Evolutionary conservation across 2,329 filamentous ascomycete species (phyloP).

Genomic region (Huntiella abstrusa): DNA sequence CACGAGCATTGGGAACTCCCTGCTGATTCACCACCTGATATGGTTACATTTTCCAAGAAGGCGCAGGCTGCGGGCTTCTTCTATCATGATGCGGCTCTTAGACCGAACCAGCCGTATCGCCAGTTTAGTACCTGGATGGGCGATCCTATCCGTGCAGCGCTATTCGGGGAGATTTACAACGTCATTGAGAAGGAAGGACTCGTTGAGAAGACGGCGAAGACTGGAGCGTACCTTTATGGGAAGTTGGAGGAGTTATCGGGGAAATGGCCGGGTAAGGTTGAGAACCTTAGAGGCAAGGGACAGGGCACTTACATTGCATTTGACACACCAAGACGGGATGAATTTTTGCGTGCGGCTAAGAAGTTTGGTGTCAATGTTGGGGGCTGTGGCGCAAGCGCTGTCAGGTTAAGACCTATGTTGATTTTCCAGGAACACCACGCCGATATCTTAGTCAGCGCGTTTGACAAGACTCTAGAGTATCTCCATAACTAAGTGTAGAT

Average conservation of each 20-base stretch:
- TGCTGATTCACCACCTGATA: constrained; percentile 51
- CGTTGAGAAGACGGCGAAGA: constrained; percentile 59
- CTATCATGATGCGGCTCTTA: constrained; percentile 53
- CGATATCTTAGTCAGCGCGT: constrained; percentile 58
- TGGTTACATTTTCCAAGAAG: constrained; percentile 82
- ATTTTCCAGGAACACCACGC: constrained; percentile 85
- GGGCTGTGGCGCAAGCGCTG: constrained; percentile 55
- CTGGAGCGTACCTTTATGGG: constrained; percentile 60
- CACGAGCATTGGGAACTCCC: constrained; percentile 57
- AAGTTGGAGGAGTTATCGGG: constrained; percentile 48
- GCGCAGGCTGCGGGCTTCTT: constrained; percentile 73
- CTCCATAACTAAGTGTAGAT: constrained; percentile 9
- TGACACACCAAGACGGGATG: constrained; percentile 63
- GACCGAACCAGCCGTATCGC: constrained; percentile 65
- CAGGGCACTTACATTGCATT: constrained; percentile 88
- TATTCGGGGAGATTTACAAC: constrained; percentile 60
- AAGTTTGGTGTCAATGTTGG: constrained; percentile 70
- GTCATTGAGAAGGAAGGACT: constrained; percentile 60
- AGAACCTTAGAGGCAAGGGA: constrained; percentile 70
- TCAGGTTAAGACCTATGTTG: constrained; percentile 74
- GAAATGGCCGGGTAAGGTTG: constrained; percentile 58
- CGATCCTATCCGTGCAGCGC: constrained; percentile 56
- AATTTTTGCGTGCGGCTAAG: constrained; percentile 65
- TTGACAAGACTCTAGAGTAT: constrained; percentile 53
- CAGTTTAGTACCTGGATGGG: constrained; percentile 86